A percentile compares a stretch with the other conserved stretches of the same genome.
Conservation (phyloP, 2,329 filamentous ascomycete species). For the Colletotrichum ledebouriae region DNA sequence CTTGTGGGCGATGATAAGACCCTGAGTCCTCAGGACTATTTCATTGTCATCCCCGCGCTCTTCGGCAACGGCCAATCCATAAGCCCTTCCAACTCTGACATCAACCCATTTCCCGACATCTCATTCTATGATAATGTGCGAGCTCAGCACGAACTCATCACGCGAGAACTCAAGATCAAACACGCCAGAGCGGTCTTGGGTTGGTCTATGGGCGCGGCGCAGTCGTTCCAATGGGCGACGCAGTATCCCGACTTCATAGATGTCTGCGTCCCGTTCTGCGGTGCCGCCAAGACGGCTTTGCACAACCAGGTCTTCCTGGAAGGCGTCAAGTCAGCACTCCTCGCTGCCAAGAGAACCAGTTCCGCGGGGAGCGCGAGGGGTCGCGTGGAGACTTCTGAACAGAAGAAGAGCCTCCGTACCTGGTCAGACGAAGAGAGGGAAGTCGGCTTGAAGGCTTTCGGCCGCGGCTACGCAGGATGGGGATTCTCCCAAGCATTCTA, state of each 20-base stretch:
- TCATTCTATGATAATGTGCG: constrained; percentile 66
- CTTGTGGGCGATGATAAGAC: constrained; percentile 76
- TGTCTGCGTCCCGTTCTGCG: constrained; percentile 62
- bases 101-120: constrained; percentile 57
- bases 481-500: constrained; percentile 87
- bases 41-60: constrained; percentile 64
- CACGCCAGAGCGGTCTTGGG: constrained; percentile 63
- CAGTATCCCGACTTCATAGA: constrained; percentile 63
- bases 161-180: constrained; percentile 56
- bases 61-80: constrained; percentile 67
- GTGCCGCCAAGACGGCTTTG: constrained; percentile 61
- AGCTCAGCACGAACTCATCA: constrained; percentile 60
- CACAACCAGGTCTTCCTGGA: constrained; percentile 70
- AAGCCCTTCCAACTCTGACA: constrained; percentile 63
- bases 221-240: constrained; percentile 65
- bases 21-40: constrained; percentile 68
- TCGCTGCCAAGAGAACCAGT: constrained; percentile 55
- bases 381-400: constrained; percentile 47
- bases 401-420: constrained; percentile 34
- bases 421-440: constrained; percentile 59
- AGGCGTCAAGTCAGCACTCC: constrained; percentile 63
- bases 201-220: constrained; percentile 69
- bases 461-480: constrained; percentile 83
- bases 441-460: constrained; percentile 75
- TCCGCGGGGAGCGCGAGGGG: constrained; percentile 63